phyloP scores from a whole-genome alignment of 805 yeast genomes.

The Hanseniaspora meyeri region DNA sequence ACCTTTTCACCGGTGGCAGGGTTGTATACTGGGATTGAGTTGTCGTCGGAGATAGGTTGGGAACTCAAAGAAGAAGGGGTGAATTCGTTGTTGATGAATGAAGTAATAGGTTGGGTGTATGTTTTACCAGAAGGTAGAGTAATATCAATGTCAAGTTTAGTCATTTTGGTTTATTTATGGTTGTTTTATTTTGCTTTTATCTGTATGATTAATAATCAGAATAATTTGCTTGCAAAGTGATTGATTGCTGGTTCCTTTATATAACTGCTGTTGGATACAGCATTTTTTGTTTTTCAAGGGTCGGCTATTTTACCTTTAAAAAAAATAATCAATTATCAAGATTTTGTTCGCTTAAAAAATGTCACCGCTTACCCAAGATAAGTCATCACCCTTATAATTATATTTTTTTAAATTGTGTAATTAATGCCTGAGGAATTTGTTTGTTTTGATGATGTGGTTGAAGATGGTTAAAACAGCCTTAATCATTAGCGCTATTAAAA shows the following conservation, averaged over 20 bases:
- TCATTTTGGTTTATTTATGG: not conserved
- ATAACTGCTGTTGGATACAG: not conserved
- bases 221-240: too few species aligned
- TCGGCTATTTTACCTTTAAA: not conserved
- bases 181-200: not conserved
- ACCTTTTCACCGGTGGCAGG: conserved; percentile 45
- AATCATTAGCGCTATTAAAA: too few species aligned
- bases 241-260: not conserved
- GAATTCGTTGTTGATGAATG: conserved; percentile 65
- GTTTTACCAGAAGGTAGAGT: conserved; percentile 54
- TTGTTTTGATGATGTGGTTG: too few species aligned
- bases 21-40: conserved; percentile 28
- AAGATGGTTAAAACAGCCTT: too few species aligned
- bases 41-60: conserved; percentile 21
- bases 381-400: not conserved
- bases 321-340: too few species aligned
- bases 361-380: not conserved
- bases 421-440: not conserved
- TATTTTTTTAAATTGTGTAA: not conserved
- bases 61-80: conserved; percentile 36
- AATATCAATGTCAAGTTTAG: conserved; percentile 24
- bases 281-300: not conserved
- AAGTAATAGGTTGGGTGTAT: conserved; percentile 62
- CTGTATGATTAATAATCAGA: too few species aligned
- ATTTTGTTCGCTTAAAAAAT: not conserved